Evolutionary conservation across 2,329 filamentous ascomycete species (phyloP).

Genomic region (Monilinia polystroma): DNA sequence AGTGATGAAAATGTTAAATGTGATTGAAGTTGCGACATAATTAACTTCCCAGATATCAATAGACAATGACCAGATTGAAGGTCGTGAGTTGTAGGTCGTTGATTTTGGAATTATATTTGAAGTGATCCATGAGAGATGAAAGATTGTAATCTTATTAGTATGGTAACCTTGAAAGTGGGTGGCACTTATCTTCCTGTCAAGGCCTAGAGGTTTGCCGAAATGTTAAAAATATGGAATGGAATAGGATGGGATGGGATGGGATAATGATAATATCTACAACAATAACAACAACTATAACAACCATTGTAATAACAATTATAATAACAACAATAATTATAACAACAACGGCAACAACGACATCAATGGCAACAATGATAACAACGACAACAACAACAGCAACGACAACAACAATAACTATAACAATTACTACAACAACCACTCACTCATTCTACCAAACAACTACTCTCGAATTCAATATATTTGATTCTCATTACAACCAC

Average conservation of each 20-base stretch:
- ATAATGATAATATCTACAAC: background rate
- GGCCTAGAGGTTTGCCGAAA: background rate
- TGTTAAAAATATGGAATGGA: too few relatives aligned
- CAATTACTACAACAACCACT: too few relatives aligned
- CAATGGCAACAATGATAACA: too few relatives aligned
- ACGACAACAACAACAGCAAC: too few relatives aligned
- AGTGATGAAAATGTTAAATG: slow-evolving; percentile 21
- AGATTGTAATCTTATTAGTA: background rate
- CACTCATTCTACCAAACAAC: too few relatives aligned
- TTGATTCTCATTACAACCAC: too few relatives aligned
- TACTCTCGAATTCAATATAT: too few relatives aligned
- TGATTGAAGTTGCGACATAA: slow-evolving; percentile 75
- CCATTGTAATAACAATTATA: too few relatives aligned
- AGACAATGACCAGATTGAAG: background rate
- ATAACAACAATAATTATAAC: too few relatives aligned
- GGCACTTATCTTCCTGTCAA: background rate
- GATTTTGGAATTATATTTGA: slow-evolving; percentile 8
- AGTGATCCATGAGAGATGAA: background rate
- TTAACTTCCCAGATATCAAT: slow-evolving; percentile 76
- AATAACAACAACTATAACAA: too few relatives aligned
- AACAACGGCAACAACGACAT: too few relatives aligned
- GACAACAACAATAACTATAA: too few relatives aligned
- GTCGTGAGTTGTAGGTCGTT: slow-evolving; percentile 1
- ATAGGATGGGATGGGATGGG: background rate
- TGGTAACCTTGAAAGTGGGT: background rate